Percentiles rank a stretch among this genome's conserved stretches.
Evolutionary conservation across 2,329 filamentous ascomycete genomes (phyloP).

Genomic region (Penicillium verrucosum): DNA sequence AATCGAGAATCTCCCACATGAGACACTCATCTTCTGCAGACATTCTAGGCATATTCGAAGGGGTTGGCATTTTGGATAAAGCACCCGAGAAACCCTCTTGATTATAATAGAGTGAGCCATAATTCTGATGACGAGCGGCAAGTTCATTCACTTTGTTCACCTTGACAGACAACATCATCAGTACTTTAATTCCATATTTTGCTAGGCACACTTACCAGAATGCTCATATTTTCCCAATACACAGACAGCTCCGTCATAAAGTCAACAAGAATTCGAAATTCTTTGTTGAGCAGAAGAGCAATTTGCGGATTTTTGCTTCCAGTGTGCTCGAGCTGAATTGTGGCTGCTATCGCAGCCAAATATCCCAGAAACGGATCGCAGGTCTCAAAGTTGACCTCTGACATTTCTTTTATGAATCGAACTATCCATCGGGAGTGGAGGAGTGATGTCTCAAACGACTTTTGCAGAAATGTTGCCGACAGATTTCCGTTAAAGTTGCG

Average conservation of each 20-base stretch:
- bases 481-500: conserved; percentile 24
- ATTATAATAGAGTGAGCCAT: conserved; percentile 26
- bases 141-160: conserved; percentile 21
- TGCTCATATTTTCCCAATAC: conserved; percentile 22
- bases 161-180: conserved; percentile 6
- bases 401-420: conserved; percentile 24
- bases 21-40: conserved; percentile 23
- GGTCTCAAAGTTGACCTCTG: conserved; percentile 20
- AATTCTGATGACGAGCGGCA: conserved; percentile 22
- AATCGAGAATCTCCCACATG: conserved; percentile 29
- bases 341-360: conserved; percentile 28
- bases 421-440: conserved; percentile 30
- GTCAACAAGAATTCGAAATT: conserved; percentile 22
- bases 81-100: conserved; percentile 25
- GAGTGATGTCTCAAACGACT: conserved; percentile 28
- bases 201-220: conserved; percentile 15
- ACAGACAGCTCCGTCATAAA: conserved; percentile 22
- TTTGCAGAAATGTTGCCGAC: conserved; percentile 27
- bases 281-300: conserved; percentile 21
- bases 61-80: conserved; percentile 24
- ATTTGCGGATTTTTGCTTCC: conserved; percentile 26
- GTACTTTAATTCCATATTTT: neutral
- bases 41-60: conserved; percentile 26
- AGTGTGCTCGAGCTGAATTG: conserved; percentile 29
- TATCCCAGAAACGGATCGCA: conserved; percentile 29